These are phyloP conservation scores for Penicillium sp. DNA, from an alignment of 2,329 filamentous ascomycete species.

Conservation along the genomic window DNA sequence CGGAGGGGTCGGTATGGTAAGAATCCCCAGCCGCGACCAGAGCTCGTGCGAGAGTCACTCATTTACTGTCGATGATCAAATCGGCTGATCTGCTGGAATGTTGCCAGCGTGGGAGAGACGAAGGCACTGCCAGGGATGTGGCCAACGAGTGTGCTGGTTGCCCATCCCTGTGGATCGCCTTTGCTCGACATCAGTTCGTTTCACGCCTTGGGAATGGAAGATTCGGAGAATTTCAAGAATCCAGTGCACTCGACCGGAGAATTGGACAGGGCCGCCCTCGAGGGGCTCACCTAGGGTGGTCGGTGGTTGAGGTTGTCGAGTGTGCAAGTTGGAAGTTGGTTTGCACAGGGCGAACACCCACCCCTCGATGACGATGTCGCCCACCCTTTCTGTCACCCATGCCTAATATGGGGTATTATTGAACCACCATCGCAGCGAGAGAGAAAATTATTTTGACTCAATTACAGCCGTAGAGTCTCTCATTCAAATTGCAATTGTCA, in stretches of 20 bases:
- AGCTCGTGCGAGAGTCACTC: not conserved
- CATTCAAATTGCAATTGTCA: not conserved
- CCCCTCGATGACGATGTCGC: not conserved
- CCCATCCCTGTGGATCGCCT: slow-evolving; percentile 16
- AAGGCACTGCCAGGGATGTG: slow-evolving; percentile 16
- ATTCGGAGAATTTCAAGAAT: slow-evolving; percentile 13
- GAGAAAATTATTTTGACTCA: too few relatives aligned
- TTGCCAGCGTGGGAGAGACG: slow-evolving; percentile 6
- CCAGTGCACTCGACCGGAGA: slow-evolving; percentile 6
- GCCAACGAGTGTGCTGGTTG: slow-evolving; percentile 5
- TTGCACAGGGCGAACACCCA: not conserved
- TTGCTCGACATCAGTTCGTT: slow-evolving; percentile 18
- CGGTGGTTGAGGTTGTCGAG: not conserved
- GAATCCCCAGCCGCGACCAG: slow-evolving; percentile 24
- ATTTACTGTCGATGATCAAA: not conserved
- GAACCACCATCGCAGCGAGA: too few relatives aligned
- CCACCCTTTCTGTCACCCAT: not conserved
- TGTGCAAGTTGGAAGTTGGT: slow-evolving; percentile 15
- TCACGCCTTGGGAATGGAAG: slow-evolving; percentile 20
- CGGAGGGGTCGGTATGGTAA: slow-evolving; percentile 26
- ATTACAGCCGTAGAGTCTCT: not conserved
- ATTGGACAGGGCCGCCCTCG: slow-evolving; percentile 13
- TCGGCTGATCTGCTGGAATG: slow-evolving; percentile 22
- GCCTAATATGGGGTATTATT: too few relatives aligned
- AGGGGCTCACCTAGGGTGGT: slow-evolving; percentile 11